Base-by-base conservation (phyloP, 768 basidiomycete genomes). In the Trametes sanguinea region DNA sequence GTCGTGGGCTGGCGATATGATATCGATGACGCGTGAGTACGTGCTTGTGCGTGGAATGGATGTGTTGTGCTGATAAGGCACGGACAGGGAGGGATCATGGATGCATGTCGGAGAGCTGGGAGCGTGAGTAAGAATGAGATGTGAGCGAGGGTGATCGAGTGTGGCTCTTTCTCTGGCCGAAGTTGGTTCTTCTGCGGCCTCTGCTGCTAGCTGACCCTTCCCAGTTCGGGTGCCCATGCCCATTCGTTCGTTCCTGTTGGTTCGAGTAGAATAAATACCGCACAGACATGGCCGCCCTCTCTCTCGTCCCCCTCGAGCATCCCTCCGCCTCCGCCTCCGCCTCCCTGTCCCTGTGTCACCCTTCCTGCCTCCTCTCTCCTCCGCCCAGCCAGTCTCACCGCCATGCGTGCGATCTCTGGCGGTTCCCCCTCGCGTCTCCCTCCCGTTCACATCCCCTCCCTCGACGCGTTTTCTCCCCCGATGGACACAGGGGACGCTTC, bases 401-500 rank as follows among this genome's bases (percentile, higher is more conserved):
- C 51, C 30, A 57, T 59, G 57, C 60, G 60, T 42, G 44, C 53
- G 27, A 54, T 50, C 17, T 47, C 60, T 33, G 30, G 51, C 39
- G 32, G 43, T 13, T 54, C 60, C 60, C 13, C 60, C 32, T 17
- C 46, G 17, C 60, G 50, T 27, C 59, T 48, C 43, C 37, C 59
- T 42, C 54, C 58, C 6, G 48, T 51, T 8, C 40, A 39, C 22
- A 51, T 62, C 30, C 68, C 71, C 39, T 51, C 59, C 39, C 65
- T 70, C 48, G 67, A 64, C 52, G 65, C 61, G 65, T 70, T 73
- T 61, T 77, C 76, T 43, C 76, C 76, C 40, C 68, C 67, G 57
- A 68, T 67, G 43, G 76, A 73, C 67, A 68, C 72, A 33, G 70
- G 68, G 32, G 73, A 73, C 66, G 62, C 67, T n/a, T 76, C 74